Percentiles rank a stretch among this genome's conserved stretches.
These are phyloP conservation scores for Trapa incisa DNA, from an alignment of 345 rosid species.

Conservation along the genomic window DNA sequence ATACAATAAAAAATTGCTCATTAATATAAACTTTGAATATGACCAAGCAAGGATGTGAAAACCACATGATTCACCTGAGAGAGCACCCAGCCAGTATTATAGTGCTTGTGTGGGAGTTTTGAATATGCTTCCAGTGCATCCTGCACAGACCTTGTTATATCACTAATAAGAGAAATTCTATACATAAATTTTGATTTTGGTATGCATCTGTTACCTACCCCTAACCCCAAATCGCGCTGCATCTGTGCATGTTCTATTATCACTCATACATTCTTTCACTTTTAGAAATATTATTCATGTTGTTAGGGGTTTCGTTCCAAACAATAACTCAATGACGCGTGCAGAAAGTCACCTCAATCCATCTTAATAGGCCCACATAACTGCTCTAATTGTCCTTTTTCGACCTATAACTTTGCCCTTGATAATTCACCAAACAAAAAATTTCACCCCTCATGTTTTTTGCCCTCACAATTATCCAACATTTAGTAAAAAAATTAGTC, in stretches of 20 bases:
- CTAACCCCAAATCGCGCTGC: not conserved
- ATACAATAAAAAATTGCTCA: not conserved
- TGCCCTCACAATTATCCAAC: too few species aligned
- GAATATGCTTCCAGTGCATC: constrained; percentile 68
- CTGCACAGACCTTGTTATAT: constrained; percentile 26
- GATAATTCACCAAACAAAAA: too few species aligned
- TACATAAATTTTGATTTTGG: not conserved
- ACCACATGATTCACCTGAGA: constrained; percentile 47
- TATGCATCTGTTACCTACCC: not conserved
- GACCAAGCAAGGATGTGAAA: not conserved
- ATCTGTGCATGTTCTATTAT: not conserved
- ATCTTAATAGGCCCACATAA: not conserved
- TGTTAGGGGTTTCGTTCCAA: not conserved
- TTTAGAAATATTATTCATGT: not conserved
- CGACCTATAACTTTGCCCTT: too few species aligned
- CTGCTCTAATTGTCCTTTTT: not conserved
- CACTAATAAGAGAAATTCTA: not conserved
- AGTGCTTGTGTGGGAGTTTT: constrained; percentile 77
- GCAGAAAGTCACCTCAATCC: not conserved
- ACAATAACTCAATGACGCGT: not conserved
- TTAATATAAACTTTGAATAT: not conserved
- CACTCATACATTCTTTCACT: not conserved
- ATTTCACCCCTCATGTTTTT: too few species aligned
- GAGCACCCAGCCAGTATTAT: constrained; percentile 94
- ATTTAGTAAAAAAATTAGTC: too few species aligned